Conservation (phyloP, 2,329 filamentous ascomycete genomes). For the Helotiales sp. region DNA sequence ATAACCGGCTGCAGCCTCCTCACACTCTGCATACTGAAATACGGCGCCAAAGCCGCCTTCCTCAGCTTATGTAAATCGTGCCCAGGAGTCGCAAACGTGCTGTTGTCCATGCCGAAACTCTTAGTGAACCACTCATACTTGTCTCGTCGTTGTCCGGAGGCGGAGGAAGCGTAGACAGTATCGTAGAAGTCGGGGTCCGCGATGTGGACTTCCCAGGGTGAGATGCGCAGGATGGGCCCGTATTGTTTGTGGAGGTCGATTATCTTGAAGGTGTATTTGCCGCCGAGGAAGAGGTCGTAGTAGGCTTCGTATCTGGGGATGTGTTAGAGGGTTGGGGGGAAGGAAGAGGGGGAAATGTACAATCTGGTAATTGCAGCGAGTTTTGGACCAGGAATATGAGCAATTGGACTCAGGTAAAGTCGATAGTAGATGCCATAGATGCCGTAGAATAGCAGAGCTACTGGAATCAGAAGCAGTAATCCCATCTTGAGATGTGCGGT, state of each 20-base stretch:
- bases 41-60: constrained; percentile 25
- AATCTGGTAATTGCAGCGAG: constrained; percentile 40
- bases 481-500: constrained; percentile 6
- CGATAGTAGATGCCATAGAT: constrained; percentile 30
- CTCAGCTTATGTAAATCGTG: constrained; percentile 27
- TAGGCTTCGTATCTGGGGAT: constrained; percentile 38
- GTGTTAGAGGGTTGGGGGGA: neutral
- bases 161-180: constrained; percentile 45
- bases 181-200: constrained; percentile 47
- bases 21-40: constrained; percentile 25
- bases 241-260: constrained; percentile 50
- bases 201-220: constrained; percentile 49
- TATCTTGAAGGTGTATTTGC: constrained; percentile 52
- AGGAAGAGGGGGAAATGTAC: constrained; percentile 17
- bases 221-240: constrained; percentile 45
- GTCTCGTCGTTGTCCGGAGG: constrained; percentile 1
- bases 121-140: constrained; percentile 10
- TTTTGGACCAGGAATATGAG: constrained; percentile 43
- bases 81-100: constrained; percentile 19
- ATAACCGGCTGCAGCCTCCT: constrained; percentile 25
- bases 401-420: constrained; percentile 44
- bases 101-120: neutral
- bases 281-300: constrained; percentile 50
- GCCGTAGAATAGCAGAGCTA: constrained; percentile 2
- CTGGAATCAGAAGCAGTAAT: neutral